Base-by-base conservation (phyloP, 306 rosid species). In the Lathyrus sativus region DNA sequence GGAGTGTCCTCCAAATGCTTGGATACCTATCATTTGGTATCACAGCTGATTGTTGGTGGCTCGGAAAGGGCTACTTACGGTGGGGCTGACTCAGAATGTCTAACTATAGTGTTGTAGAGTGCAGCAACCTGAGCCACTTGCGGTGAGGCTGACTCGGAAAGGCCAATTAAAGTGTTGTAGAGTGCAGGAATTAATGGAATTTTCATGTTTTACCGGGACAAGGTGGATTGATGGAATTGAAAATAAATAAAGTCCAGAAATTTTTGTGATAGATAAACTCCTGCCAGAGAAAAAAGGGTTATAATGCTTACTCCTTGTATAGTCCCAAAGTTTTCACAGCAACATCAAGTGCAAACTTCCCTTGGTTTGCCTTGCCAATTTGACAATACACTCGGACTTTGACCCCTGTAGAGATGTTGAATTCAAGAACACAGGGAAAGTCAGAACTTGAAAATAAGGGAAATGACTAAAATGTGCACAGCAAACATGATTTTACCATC, bases 321-420 rank as follows among this genome's bases (percentile, higher is more conserved):
- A 86, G 59, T 62, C 84, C 91, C 74, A 92, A 90, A 29, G 93
- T 88, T 83, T 51, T 83, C 26, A 86, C 93, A 51, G 91, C 98
- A 41, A 92, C 98, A 45, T 86, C 22, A 81, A 92, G 81, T 2
- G 98, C 98, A 86, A 92, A 88, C 67, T 86, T 83, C 75, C 96
- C 98, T 62, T 88, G 96, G 63, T 76, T 84, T 75, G 86, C 85
- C 88, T 88, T 89, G n/a, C 96, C 96, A 75, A 90, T 88, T 82
- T 89, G 96, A 83, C 90, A 79, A 74, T 92, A 92, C 41, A 92
- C 98, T 73, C 96, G 88, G 58, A 92, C 96, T 76, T 88, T 92
- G 79, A 92, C 70, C 65, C 98, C 98, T 92, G 80, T 13, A 50
- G n/a, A 80, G 56, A 80, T 11, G 55, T 57, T 46, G 31, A 64